Base-by-base conservation (phyloP, 2,329 filamentous ascomycete genomes). In the Fusarium pilosicola region DNA sequence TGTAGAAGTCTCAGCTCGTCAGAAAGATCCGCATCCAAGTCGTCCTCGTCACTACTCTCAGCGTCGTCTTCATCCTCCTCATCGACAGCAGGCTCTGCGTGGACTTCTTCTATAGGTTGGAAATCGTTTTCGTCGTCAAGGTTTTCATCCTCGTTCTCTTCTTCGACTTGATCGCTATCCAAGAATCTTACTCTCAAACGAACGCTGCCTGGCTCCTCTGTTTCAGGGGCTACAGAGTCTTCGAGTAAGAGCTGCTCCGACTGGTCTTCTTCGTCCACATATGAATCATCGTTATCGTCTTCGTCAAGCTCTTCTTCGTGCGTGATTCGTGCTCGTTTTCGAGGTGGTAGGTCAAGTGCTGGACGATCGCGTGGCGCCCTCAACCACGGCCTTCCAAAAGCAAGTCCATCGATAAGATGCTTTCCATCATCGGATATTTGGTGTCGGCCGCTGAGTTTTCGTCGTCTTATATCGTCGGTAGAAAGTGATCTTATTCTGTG, bases 381-480 rank as follows among this genome's bases (percentile, higher is more conserved):
- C 14, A 96, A 83, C 78, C 90, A 90, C 2, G 92, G 91, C 68
- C 92, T 89, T 6, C 96, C 95, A 80, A 96, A 97, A 1, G 94
- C 89, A 26, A 97, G 86, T 7, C 96, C 95, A 80, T 98, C 96
- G 17, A 96, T 88, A 11, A 98, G 86, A 79, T 95, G 95, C 74
- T 88, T 92, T 8, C 96, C 95, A 80, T 94, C 93, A 5, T 84
- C 78, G 1, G 93, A 91, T 60, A 98, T 97, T 81, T 98, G 95
- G 73, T 93, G 86, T 54, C 96, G 90, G 32, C 96, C 95, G 65
- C 90, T 91, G 17, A 97, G 83, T 61, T 90, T 89, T 74, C 95
- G 88, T 54, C 91, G 88, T 77, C 91, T 90, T 14, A 96, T 83
- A 80, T 98, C 96, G 48, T 91, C 89, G 30, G 89, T 91, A 62